Evolutionary conservation across 768 basidiomycete genomes (phyloP).

Genomic region (Crucibulum laeve): DNA sequence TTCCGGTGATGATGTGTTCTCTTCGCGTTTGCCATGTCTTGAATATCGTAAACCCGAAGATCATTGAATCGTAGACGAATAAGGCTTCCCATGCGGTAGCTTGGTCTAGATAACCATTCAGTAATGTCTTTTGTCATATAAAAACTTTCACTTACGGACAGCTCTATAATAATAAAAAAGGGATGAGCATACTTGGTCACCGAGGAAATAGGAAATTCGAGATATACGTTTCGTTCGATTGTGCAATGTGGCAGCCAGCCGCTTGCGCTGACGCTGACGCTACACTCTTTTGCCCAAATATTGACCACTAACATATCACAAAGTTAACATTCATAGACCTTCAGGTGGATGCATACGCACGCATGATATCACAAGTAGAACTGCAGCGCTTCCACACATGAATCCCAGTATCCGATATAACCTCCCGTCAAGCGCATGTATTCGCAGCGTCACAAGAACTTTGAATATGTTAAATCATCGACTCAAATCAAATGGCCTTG

Average conservation of each 20-base stretch:
- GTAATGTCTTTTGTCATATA: background rate
- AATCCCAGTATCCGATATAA: conserved; percentile 29
- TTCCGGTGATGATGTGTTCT: conserved; percentile 18
- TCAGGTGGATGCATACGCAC: conserved; percentile 24
- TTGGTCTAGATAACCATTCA: conserved; percentile 17
- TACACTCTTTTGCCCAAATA: conserved; percentile 32
- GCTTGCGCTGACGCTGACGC: conserved; percentile 13
- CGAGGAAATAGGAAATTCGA: background rate
- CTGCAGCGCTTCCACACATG: conserved; percentile 25
- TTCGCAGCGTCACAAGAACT: conserved; percentile 44
- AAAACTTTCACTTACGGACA: conserved; percentile 9
- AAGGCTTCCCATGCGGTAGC: conserved; percentile 47
- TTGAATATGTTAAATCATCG: background rate
- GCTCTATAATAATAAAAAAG: conserved; percentile 9
- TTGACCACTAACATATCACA: conserved; percentile 32
- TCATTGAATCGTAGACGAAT: conserved; percentile 41
- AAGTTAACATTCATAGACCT: background rate
- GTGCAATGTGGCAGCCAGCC: conserved; percentile 30
- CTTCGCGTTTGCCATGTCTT: conserved; percentile 35
- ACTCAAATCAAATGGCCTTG: background rate
- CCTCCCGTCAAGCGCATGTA: conserved; percentile 44
- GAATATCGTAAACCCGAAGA: conserved; percentile 43
- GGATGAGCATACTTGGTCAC: background rate
- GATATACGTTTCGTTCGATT: conserved; percentile 24
- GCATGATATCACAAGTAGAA: conserved; percentile 24